Percentiles rank a stretch among this genome's conserved stretches.
Evolutionary conservation across 75 land plant genomes (phyloP).

Genomic region (Azolla pinnata): DNA sequence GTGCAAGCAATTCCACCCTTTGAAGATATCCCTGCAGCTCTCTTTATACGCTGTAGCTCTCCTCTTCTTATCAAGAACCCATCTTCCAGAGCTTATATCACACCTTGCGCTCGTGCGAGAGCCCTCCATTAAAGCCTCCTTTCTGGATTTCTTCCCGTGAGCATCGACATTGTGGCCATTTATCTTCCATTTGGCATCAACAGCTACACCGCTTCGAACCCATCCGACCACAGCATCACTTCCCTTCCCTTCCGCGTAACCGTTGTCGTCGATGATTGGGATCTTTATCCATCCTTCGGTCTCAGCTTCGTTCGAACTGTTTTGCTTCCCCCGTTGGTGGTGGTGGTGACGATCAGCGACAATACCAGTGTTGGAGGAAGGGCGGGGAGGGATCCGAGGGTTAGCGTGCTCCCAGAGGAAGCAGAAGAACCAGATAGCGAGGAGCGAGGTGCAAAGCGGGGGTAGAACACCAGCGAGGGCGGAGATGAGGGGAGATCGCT

Average conservation of each 20-base stretch:
- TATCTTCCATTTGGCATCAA: not conserved
- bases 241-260: no score
- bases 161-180: not conserved
- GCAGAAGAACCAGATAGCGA: conserved; percentile 2
- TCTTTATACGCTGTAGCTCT: conserved; percentile 35
- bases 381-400: not conserved
- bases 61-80: conserved; percentile 42
- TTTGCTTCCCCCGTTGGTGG: not conserved
- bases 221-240: no score
- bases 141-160: not conserved
- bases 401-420: not conserved
- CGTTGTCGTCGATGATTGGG: no score
- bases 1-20: conserved; percentile 74
- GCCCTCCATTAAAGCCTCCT: not conserved
- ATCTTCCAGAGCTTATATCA: conserved; percentile 50
- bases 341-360: no score
- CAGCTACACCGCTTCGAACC: not conserved
- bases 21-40: conserved; percentile 76
- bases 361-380: not conserved
- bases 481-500: not conserved
- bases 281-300: no score
- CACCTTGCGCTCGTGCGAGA: conserved; percentile 14
- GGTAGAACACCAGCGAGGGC: not conserved
- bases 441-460: not conserved
- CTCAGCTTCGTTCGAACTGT: not conserved